These are phyloP conservation scores for Dothidotthia symphoricarpi DNA, from an alignment of 2,329 filamentous ascomycete genomes.

Conservation along the genomic window DNA sequence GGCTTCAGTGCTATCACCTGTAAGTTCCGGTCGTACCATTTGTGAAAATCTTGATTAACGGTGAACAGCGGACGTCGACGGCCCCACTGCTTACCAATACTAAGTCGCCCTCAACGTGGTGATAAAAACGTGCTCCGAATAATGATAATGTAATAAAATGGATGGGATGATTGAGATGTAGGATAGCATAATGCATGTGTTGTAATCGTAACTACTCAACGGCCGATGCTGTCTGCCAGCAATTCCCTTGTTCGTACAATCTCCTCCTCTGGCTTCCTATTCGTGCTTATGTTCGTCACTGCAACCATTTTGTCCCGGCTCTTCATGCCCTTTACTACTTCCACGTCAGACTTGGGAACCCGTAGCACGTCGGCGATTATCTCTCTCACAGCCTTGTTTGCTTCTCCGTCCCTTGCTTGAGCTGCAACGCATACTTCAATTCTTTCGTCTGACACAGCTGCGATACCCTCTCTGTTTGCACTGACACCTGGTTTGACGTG, in stretches of 20 bases:
- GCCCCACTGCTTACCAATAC: constrained; percentile 40
- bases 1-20: constrained; percentile 37
- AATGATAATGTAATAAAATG: constrained; percentile 10
- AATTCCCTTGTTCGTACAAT: constrained; percentile 25
- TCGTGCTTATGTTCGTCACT: constrained; percentile 9
- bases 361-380: constrained; percentile 62
- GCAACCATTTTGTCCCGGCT: constrained; percentile 60
- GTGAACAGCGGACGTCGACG: constrained; percentile 18
- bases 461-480: constrained; percentile 61
- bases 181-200: constrained; percentile 1
- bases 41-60: constrained; percentile 7
- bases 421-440: constrained; percentile 67
- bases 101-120: constrained; percentile 7
- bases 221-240: constrained; percentile 19
- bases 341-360: constrained; percentile 63
- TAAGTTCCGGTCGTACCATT: constrained; percentile 13
- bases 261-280: constrained; percentile 23
- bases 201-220: constrained; percentile 15
- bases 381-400: constrained; percentile 64
- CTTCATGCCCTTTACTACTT: constrained; percentile 62
- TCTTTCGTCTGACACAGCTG: constrained; percentile 54
- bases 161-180: neutral
- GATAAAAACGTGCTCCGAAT: neutral
- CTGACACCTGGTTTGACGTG: constrained; percentile 66
- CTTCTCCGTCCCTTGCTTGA: constrained; percentile 64